Conservation (phyloP, 2,329 filamentous ascomycete genomes). For the Diaporthe humulicola region DNA sequence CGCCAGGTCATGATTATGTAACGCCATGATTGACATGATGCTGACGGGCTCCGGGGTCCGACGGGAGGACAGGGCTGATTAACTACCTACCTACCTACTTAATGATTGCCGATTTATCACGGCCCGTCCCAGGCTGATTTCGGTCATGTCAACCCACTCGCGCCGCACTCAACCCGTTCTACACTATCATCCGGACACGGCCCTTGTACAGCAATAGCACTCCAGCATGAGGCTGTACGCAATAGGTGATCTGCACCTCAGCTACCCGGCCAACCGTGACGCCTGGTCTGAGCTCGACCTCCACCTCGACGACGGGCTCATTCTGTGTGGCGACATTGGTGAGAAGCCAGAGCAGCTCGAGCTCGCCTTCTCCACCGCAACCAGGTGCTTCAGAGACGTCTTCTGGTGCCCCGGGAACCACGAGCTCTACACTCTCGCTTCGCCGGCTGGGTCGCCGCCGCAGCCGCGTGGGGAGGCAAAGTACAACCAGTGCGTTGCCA, state of each 20-base stretch:
- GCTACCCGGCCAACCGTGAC: conserved; percentile 49
- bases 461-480: conserved; percentile 63
- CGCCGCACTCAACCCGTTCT: neutral
- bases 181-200: neutral
- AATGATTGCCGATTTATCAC: neutral
- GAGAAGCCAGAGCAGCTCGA: conserved; percentile 52
- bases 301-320: conserved; percentile 53
- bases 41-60: conserved; percentile 27
- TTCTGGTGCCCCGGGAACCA: conserved; percentile 72
- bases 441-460: conserved; percentile 45
- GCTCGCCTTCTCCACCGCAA: conserved; percentile 50
- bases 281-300: conserved; percentile 48
- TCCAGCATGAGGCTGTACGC: conserved; percentile 49
- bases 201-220: neutral
- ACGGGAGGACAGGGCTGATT: neutral
- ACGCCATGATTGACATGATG: neutral
- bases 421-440: conserved; percentile 66
- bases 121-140: neutral
- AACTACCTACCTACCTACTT: too few species aligned
- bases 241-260: conserved; percentile 54
- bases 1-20: conserved; percentile 17
- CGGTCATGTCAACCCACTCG: neutral
- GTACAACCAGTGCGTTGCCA: conserved; percentile 66
- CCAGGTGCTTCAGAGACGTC: conserved; percentile 52
- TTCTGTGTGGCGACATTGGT: conserved; percentile 54